These are phyloP conservation scores for Psidium friedrichsthalianum DNA, from an alignment of 345 rosid species.

Conservation along the genomic window DNA sequence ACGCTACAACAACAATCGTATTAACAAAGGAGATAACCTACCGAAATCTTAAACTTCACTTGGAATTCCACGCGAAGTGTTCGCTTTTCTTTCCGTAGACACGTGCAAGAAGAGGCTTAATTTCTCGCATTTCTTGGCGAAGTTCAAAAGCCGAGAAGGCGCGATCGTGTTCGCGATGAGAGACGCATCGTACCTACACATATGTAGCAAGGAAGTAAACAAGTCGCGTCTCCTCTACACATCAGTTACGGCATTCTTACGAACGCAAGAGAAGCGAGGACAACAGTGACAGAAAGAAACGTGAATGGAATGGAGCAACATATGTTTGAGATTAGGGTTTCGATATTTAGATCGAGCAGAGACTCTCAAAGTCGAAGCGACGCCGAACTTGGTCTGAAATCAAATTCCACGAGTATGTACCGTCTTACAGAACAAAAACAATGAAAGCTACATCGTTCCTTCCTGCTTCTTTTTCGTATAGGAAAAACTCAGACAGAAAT, in stretches of 20 bases:
- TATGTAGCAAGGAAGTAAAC: neutral
- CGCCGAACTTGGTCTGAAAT: neutral
- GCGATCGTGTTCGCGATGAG: slow-evolving; percentile 5
- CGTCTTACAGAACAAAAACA: neutral
- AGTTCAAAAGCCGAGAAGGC: slow-evolving; percentile 1
- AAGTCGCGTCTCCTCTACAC: too few relatives aligned
- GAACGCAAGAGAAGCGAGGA: neutral
- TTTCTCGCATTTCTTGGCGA: slow-evolving; percentile 14
- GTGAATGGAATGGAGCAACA: neutral
- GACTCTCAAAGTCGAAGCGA: neutral
- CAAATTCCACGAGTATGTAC: too few relatives aligned
- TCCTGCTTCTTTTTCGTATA: neutral
- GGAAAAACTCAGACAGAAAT: neutral
- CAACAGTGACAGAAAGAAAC: neutral
- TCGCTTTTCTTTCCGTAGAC: slow-evolving; percentile 1
- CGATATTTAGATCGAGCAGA: neutral
- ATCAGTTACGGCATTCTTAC: neutral
- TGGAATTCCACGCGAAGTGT: neutral
- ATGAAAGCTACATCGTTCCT: neutral
- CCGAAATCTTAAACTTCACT: too few relatives aligned
- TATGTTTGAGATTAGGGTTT: neutral
- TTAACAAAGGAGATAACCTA: too few relatives aligned
- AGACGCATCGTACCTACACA: slow-evolving; percentile 12
- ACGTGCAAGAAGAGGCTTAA: slow-evolving; percentile 16
- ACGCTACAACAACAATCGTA: neutral